Conservation (phyloP, 768 basidiomycete genomes). For the Termitomyces sp. region DNA sequence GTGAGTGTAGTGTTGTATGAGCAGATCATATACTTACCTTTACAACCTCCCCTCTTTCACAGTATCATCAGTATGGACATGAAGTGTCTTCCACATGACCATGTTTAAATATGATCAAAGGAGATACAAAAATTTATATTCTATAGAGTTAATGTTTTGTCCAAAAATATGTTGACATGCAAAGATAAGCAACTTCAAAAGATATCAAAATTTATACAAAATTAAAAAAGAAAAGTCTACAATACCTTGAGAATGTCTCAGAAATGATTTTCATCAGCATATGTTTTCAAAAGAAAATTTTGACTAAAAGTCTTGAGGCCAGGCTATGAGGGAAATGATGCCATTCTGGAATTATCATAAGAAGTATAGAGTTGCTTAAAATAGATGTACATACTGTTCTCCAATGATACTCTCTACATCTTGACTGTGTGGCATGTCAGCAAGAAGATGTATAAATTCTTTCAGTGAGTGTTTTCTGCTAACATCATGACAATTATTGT, state of each 20-base stretch:
- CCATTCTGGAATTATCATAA: constrained; percentile 12
- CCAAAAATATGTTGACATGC: neutral
- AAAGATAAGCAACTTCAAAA: neutral
- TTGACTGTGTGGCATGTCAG: constrained; percentile 6
- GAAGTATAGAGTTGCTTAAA: neutral
- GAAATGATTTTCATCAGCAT: constrained; percentile 27
- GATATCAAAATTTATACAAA: neutral
- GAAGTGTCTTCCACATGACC: constrained; percentile 23
- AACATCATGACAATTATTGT: constrained; percentile 29
- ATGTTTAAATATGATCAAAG: constrained; percentile 24
- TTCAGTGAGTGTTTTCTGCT: constrained; percentile 28
- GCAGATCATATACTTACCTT: constrained; percentile 15
- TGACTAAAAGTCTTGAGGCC: constrained; percentile 26
- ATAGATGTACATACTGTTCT: constrained; percentile 18
- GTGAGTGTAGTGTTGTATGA: neutral
- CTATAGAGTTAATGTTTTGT: constrained; percentile 5
- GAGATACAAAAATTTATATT: constrained; percentile 23
- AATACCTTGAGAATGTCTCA: constrained; percentile 29
- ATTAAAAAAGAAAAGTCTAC: neutral
- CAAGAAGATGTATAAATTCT: constrained; percentile 20
- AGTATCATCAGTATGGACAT: constrained; percentile 32
- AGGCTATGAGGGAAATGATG: constrained; percentile 25
- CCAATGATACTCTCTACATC: constrained; percentile 15
- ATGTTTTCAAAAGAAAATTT: constrained; percentile 17
- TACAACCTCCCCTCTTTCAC: constrained; percentile 12